Percentiles rank a stretch among this genome's conserved stretches.
These are phyloP conservation scores for Dryadomyces quercus-mongolicae DNA, from an alignment of 2,329 filamentous ascomycete genomes.

Conservation along the genomic window DNA sequence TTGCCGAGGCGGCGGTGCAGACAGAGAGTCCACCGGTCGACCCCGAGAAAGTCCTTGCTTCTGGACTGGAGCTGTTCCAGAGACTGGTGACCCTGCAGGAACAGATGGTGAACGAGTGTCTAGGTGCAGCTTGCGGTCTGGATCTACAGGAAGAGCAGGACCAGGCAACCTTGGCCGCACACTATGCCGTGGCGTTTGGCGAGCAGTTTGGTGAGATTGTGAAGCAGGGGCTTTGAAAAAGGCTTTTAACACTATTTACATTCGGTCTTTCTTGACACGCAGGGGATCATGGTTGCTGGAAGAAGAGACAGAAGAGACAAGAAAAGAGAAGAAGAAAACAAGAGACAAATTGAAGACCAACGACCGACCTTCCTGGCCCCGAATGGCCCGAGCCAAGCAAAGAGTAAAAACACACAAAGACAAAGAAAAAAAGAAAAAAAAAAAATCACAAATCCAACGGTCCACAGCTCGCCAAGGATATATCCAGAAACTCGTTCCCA, in stretches of 20 bases:
- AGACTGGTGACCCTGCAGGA: constrained; percentile 3
- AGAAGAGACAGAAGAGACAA: neutral
- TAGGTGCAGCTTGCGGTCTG: constrained; percentile 2
- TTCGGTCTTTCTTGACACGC: neutral
- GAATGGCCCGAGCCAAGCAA: neutral
- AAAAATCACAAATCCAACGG: neutral
- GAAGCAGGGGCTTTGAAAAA: neutral
- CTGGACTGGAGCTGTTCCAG: constrained; percentile 5
- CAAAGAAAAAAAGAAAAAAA: neutral
- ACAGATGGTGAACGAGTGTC: constrained; percentile 7
- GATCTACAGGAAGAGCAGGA: constrained; percentile 1
- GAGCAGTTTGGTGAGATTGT: constrained; percentile 1
- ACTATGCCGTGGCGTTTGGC: constrained; percentile 8
- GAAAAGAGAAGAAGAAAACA: neutral
- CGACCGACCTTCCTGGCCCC: too few relatives aligned
- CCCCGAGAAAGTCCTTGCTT: neutral
- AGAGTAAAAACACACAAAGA: neutral
- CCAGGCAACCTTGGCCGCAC: constrained; percentile 5
- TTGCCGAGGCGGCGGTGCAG: constrained; percentile 3
- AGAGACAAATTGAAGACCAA: neutral
- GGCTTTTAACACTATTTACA: too few relatives aligned
- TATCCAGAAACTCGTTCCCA: neutral
- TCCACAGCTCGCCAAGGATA: constrained; percentile 2
- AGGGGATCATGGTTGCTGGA: too few relatives aligned
- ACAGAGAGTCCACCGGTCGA: constrained; percentile 1